These are phyloP conservation scores for Carpinus fangiana DNA, from an alignment of 306 rosid genomes.

Conservation along the genomic window DNA sequence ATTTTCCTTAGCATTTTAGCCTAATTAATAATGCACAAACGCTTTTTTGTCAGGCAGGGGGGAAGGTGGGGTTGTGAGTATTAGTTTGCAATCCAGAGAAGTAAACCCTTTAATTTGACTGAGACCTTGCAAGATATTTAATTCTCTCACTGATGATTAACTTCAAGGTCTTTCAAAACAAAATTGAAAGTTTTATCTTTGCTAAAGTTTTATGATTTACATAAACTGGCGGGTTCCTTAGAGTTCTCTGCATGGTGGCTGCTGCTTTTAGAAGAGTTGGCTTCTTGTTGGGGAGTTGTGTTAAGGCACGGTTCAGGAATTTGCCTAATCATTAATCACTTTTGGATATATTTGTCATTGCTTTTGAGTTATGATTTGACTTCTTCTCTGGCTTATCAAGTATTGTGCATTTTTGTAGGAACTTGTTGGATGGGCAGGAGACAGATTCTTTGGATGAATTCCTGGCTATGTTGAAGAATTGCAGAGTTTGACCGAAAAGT, in stretches of 20 bases:
- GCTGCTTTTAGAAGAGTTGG: neutral
- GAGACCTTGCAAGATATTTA: neutral
- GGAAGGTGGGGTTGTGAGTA: no score
- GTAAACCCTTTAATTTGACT: neutral
- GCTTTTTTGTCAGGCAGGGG: neutral
- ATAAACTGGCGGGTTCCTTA: conserved; percentile 5
- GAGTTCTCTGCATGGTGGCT: conserved; percentile 3
- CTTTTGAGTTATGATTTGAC: neutral
- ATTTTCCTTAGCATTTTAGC: no score
- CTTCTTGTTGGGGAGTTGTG: conserved; percentile 17
- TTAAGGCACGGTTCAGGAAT: conserved; percentile 6
- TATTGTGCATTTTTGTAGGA: conserved; percentile 30
- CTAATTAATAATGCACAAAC: neutral
- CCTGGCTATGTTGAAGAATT: conserved; percentile 22
- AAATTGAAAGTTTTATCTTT: neutral
- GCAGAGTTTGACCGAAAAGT: conserved; percentile 16
- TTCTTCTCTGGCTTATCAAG: conserved; percentile 9
- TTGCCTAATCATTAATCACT: neutral
- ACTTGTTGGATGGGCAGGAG: conserved; percentile 26
- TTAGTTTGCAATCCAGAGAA: neutral
- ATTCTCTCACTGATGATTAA: neutral
- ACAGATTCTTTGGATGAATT: conserved; percentile 14
- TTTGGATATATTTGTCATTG: neutral
- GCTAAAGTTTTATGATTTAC: neutral
- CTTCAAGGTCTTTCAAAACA: neutral